Evolutionary conservation across 495 filamentous ascomycete species (phyloP).

Genomic region (Xylaria telfairii): DNA sequence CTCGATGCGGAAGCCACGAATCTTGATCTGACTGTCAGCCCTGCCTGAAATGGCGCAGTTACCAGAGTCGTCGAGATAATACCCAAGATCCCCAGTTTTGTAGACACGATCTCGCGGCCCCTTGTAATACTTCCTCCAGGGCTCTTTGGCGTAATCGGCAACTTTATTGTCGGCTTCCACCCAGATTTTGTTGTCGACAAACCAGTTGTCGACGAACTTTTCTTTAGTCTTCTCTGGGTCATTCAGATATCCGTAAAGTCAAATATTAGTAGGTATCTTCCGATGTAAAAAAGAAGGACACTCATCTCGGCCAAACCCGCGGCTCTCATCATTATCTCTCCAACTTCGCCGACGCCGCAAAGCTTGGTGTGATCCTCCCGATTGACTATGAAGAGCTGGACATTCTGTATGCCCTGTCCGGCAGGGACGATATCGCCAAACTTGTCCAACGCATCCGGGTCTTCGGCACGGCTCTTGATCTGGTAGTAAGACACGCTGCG

Average conservation of each 20-base stretch:
- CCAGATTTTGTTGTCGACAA: conserved; percentile 68
- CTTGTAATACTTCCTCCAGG: conserved; percentile 80
- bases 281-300: no score
- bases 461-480: conserved; percentile 70
- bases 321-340: conserved; percentile 89
- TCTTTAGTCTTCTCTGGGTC: conserved; percentile 70
- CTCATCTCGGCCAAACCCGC: conserved; percentile 60
- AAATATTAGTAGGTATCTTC: no score
- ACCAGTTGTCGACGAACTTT: conserved; percentile 93
- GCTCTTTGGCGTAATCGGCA: conserved; percentile 46
- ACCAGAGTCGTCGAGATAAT: conserved; percentile 70
- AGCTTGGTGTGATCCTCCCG: conserved; percentile 72
- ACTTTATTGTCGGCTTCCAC: not conserved
- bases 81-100: conserved; percentile 79
- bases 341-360: conserved; percentile 81
- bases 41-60: conserved; percentile 78
- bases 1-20: conserved; percentile 94
- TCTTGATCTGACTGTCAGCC: conserved; percentile 91
- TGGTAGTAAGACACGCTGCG: conserved; percentile 87
- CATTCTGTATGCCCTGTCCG: conserved; percentile 89
- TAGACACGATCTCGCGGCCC: conserved; percentile 90
- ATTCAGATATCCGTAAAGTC: conserved; percentile 83
- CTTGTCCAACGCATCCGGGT: conserved; percentile 71
- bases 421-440: conserved; percentile 84
- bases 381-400: conserved; percentile 91